These are phyloP conservation scores for Flaveria floridana DNA, from an alignment of 140 eudicot genomes.

Conservation along the genomic window DNA sequence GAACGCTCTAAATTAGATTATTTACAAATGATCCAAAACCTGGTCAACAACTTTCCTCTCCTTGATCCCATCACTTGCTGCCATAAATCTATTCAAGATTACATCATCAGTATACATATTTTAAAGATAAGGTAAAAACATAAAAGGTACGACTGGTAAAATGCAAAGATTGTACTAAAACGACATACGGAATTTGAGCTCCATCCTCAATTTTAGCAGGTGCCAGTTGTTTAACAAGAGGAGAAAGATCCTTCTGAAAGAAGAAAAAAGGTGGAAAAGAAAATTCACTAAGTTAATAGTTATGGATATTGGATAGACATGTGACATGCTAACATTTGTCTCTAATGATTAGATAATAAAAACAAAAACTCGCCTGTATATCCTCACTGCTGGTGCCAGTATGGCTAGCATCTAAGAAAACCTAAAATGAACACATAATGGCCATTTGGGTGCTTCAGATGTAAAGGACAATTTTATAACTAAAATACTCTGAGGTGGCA, in stretches of 20 bases:
- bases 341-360: not conserved
- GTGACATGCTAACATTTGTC: slow-evolving; percentile 15
- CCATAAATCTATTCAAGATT: slow-evolving; percentile 58
- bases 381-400: slow-evolving; percentile 61
- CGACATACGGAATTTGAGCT: slow-evolving; percentile 79
- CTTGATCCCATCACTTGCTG: slow-evolving; percentile 80
- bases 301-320: slow-evolving; percentile 20
- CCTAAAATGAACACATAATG: slow-evolving; percentile 38
- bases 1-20: slow-evolving; percentile 2
- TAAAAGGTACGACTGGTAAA: not conserved
- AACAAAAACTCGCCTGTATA: slow-evolving; percentile 54
- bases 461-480: not conserved
- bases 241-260: slow-evolving; percentile 88
- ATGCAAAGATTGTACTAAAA: slow-evolving; percentile 16
- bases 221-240: slow-evolving; percentile 77
- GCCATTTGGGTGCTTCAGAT: not conserved
- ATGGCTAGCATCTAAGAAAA: slow-evolving; percentile 70
- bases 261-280: not conserved
- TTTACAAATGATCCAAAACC: slow-evolving; percentile 42
- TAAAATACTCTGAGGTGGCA: not conserved
- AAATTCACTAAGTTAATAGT: slow-evolving; percentile 13
- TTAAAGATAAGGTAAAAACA: not conserved
- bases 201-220: slow-evolving; percentile 51
- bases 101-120: slow-evolving; percentile 6
- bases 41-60: slow-evolving; percentile 65